Percentiles rank a stretch among this genome's conserved stretches.
Conservation (phyloP, 2,329 filamentous ascomycete species). For the Aspergillus pseudoterreus region DNA sequence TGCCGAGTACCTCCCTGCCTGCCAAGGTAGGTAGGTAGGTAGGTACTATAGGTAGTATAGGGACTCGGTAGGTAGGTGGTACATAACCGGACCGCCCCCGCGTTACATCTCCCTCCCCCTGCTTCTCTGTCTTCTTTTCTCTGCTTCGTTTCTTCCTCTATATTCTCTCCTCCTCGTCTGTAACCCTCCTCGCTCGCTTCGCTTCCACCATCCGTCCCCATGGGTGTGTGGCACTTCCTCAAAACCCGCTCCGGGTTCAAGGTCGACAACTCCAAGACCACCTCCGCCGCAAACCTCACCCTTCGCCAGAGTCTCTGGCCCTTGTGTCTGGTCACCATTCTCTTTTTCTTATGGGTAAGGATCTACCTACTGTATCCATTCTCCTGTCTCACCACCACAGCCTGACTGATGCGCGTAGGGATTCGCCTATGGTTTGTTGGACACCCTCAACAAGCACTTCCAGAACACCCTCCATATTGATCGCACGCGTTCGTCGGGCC, state of each 20-base stretch:
- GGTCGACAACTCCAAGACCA: conserved; percentile 34
- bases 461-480: conserved; percentile 54
- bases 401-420: conserved; percentile 25
- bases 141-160: background rate
- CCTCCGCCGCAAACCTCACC: conserved; percentile 41
- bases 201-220: background rate
- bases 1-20: too few species aligned
- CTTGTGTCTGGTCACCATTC: conserved; percentile 43
- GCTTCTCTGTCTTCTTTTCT: background rate
- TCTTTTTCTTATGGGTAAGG: conserved; percentile 52
- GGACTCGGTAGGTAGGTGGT: background rate
- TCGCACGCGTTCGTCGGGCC: conserved; percentile 56
- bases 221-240: conserved; percentile 28
- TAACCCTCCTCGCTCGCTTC: background rate
- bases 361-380: background rate
- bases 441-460: conserved; percentile 55
- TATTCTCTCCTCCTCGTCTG: background rate
- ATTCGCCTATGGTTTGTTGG: conserved; percentile 48
- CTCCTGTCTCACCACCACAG: background rate
- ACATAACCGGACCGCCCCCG: background rate
- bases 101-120: background rate
- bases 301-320: conserved; percentile 44
- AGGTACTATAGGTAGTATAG: too few species aligned
- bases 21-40: too few species aligned
- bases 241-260: conserved; percentile 30